Evolutionary conservation across 345 rosid genomes (phyloP).

Genomic region (Gossypium sturtianum): DNA sequence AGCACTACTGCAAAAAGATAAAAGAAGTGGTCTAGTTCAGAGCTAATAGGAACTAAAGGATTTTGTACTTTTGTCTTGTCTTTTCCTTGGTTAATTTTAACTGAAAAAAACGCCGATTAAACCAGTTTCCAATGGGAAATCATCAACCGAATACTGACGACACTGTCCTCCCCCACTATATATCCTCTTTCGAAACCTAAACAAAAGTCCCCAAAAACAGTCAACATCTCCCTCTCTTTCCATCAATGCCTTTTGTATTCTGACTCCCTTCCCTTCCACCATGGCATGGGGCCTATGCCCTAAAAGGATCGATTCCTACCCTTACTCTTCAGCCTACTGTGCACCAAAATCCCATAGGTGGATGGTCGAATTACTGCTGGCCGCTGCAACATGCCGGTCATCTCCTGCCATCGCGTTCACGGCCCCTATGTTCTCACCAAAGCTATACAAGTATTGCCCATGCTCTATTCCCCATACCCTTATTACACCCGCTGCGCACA

Average conservation of each 20-base stretch:
- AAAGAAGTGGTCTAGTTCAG: too few relatives aligned
- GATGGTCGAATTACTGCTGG: slow-evolving; percentile 33
- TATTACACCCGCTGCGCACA: slow-evolving; percentile 60
- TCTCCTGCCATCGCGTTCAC: slow-evolving; percentile 52
- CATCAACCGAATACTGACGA: neutral
- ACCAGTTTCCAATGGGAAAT: neutral
- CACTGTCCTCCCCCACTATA: neutral
- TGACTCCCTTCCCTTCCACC: neutral
- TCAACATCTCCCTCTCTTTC: neutral
- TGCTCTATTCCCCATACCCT: slow-evolving; percentile 61
- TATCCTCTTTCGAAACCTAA: neutral
- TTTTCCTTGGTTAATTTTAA: neutral
- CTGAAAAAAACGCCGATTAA: neutral
- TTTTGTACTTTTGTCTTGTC: neutral
- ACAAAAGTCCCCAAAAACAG: neutral
- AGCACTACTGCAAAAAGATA: neutral
- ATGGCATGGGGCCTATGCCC: slow-evolving; percentile 4
- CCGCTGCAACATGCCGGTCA: slow-evolving; percentile 80
- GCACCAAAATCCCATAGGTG: slow-evolving; percentile 93
- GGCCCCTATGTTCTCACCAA: slow-evolving; percentile 52
- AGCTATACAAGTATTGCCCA: slow-evolving; percentile 39
- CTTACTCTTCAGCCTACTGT: slow-evolving; percentile 7
- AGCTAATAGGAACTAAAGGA: neutral
- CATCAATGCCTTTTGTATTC: neutral
- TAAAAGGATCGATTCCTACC: neutral